These are phyloP conservation scores for Trichoderma virens DNA, from an alignment of 495 filamentous ascomycete species.

Conservation along the genomic window DNA sequence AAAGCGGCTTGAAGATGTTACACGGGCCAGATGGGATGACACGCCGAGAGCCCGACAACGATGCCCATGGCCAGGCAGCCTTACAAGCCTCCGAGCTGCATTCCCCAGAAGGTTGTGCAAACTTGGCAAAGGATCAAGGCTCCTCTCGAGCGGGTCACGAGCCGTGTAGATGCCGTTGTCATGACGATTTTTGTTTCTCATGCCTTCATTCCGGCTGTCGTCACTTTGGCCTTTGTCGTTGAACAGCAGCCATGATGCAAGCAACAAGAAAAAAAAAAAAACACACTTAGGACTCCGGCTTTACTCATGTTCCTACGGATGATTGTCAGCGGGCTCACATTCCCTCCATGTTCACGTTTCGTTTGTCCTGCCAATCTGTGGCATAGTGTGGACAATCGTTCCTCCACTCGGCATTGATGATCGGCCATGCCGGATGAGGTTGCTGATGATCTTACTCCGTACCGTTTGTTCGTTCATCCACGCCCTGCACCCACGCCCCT, in stretches of 20 bases:
- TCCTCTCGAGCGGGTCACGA: background rate
- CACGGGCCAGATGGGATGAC: background rate
- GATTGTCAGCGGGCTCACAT: background rate
- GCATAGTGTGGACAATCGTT: background rate
- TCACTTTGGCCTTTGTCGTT: background rate
- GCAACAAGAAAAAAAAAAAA: too few species aligned
- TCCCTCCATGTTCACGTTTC: background rate
- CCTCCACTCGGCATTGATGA: conserved; percentile 6
- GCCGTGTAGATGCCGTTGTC: background rate
- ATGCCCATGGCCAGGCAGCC: conserved; percentile 2
- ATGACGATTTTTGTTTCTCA: background rate
- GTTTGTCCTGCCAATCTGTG: background rate
- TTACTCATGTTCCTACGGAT: too few species aligned
- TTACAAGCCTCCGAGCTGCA: background rate
- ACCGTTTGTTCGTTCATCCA: background rate
- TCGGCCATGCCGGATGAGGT: conserved; percentile 3
- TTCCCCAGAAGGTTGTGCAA: background rate
- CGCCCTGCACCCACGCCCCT: background rate
- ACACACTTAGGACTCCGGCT: too few species aligned
- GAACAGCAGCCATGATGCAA: background rate
- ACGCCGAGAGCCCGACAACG: background rate
- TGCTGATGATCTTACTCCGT: background rate
- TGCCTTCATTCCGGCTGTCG: background rate
- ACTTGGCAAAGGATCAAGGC: conserved; percentile 2
- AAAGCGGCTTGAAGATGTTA: background rate